Evolutionary conservation across 148 eudicot genomes (phyloP).

Genomic region (Rhododendron vialii): DNA sequence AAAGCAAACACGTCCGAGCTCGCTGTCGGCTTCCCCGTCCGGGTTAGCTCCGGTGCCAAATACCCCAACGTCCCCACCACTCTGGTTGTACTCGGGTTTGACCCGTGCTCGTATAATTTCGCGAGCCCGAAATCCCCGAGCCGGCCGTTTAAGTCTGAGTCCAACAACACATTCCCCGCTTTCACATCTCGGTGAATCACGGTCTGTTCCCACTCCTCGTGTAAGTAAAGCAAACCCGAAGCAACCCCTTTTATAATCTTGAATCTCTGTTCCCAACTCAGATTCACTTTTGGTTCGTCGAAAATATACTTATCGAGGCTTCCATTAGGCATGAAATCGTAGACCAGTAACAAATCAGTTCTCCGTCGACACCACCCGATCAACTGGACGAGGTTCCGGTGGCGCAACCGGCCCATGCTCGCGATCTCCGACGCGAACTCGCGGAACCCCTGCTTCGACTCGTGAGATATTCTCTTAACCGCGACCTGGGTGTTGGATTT

Average conservation of each 20-base stretch:
- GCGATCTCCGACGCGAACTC: slow-evolving; percentile 47
- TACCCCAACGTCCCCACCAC: slow-evolving; percentile 65
- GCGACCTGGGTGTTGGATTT: slow-evolving; percentile 28
- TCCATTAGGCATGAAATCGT: slow-evolving; percentile 65
- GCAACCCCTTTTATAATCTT: slow-evolving; percentile 50
- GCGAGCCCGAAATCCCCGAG: slow-evolving; percentile 67
- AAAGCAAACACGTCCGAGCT: slow-evolving; percentile 50
- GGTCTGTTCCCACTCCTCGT: slow-evolving; percentile 56
- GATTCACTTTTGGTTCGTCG: slow-evolving; percentile 6
- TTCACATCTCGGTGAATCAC: slow-evolving; percentile 62
- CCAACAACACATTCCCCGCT: slow-evolving; percentile 28
- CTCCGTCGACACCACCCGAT: slow-evolving; percentile 44
- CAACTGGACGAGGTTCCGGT: slow-evolving; percentile 39
- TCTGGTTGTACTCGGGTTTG: slow-evolving; percentile 41
- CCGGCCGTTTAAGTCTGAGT: slow-evolving; percentile 33
- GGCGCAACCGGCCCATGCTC: slow-evolving; percentile 40
- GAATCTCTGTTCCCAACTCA: slow-evolving; percentile 50
- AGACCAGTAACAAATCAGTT: slow-evolving; percentile 47
- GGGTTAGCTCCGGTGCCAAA: slow-evolving; percentile 47
- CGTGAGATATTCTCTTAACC: slow-evolving; percentile 34
- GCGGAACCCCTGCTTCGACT: slow-evolving; percentile 42
- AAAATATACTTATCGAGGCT: slow-evolving; percentile 50
- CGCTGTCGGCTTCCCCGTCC: slow-evolving; percentile 47
- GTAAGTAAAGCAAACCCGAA: slow-evolving; percentile 40
- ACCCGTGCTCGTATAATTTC: slow-evolving; percentile 50